Percentiles rank a stretch among this genome's conserved stretches.
phyloP scores from a whole-genome alignment of 1,284 basidiomycete genomes.

The Apiotrichum akiyoshidainum region DNA sequence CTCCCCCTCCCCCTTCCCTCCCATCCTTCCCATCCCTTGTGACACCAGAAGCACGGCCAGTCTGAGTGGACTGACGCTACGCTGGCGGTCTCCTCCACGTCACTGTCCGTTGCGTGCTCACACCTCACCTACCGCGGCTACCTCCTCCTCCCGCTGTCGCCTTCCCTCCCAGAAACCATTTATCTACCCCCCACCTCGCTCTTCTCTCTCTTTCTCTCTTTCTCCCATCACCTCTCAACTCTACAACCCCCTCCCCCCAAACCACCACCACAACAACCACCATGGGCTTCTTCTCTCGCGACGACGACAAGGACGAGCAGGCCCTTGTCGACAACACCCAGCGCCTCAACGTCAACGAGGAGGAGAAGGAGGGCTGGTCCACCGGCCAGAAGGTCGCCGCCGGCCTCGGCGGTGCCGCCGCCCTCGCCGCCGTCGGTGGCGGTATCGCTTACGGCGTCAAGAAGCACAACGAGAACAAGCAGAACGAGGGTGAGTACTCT shows the following conservation, averaged over 20 bases:
- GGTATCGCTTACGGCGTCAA: not conserved
- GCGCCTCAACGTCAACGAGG: constrained; percentile 6
- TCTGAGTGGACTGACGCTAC: no score
- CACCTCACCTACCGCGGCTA: no score
- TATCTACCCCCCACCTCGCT: not conserved
- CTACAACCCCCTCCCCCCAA: not conserved
- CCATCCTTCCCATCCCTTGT: no score
- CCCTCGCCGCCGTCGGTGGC: constrained; percentile 3
- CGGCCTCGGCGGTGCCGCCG: constrained; percentile 2
- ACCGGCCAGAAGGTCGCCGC: constrained; percentile 10
- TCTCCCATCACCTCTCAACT: not conserved
- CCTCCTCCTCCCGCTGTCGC: no score
- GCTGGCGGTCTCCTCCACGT: no score
- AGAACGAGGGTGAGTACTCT: constrained; percentile 2
- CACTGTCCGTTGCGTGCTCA: no score
- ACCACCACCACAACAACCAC: not conserved
- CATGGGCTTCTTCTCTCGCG: constrained; percentile 3
- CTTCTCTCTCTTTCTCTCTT: not conserved
- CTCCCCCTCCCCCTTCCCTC: no score
- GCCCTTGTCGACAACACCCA: constrained; percentile 4
- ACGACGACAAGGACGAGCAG: constrained; percentile 6
- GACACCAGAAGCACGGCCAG: no score
- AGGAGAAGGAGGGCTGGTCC: constrained; percentile 15
- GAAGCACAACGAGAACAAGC: constrained; percentile 8
- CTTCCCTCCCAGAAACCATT: no score